These are phyloP conservation scores for Pseudozyma thailandica DNA, from an alignment of 1,284 basidiomycete species.

Conservation along the genomic window DNA sequence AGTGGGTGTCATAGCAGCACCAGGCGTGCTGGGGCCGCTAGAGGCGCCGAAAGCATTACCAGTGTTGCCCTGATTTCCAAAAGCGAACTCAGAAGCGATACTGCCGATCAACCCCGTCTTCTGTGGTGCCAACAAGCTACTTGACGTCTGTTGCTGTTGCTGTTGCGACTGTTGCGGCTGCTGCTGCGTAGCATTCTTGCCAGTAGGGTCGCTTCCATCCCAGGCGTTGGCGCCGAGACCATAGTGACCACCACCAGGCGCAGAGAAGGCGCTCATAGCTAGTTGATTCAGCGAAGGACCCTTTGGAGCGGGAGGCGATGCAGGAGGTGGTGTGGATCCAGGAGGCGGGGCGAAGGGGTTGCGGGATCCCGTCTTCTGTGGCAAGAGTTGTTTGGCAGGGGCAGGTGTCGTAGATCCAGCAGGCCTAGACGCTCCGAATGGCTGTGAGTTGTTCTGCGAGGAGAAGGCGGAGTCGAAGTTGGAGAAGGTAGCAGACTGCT, in stretches of 20 bases:
- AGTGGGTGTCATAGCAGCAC: constrained; percentile 6
- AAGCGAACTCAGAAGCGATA: constrained; percentile 68
- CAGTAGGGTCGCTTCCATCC: constrained; percentile 39
- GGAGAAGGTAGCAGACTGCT: constrained; percentile 14
- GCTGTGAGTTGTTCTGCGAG: constrained; percentile 20
- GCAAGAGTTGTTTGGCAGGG: constrained; percentile 74
- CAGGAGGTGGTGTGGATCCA: constrained; percentile 70
- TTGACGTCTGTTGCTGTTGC: constrained; percentile 20
- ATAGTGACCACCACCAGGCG: constrained; percentile 51
- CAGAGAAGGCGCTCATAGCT: constrained; percentile 71
- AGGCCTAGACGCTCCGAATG: constrained; percentile 69
- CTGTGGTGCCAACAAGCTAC: constrained; percentile 50
- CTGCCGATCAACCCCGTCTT: constrained; percentile 68
- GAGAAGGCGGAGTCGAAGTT: constrained; percentile 67
- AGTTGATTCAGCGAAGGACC: constrained; percentile 84
- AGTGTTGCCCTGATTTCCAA: constrained; percentile 24
- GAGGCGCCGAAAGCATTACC: constrained; percentile 5
- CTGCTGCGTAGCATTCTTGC: constrained; percentile 12
- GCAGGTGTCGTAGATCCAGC: constrained; percentile 53
- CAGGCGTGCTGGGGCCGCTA: constrained; percentile 12
- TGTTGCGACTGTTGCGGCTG: constrained; percentile 21
- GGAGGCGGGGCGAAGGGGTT: constrained; percentile 90
- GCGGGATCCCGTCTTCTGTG: constrained; percentile 90
- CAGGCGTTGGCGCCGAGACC: constrained; percentile 57
- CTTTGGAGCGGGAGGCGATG: constrained; percentile 73